Evolutionary conservation across 768 basidiomycete genomes (phyloP).

Genomic region (Kwoniella sp.): DNA sequence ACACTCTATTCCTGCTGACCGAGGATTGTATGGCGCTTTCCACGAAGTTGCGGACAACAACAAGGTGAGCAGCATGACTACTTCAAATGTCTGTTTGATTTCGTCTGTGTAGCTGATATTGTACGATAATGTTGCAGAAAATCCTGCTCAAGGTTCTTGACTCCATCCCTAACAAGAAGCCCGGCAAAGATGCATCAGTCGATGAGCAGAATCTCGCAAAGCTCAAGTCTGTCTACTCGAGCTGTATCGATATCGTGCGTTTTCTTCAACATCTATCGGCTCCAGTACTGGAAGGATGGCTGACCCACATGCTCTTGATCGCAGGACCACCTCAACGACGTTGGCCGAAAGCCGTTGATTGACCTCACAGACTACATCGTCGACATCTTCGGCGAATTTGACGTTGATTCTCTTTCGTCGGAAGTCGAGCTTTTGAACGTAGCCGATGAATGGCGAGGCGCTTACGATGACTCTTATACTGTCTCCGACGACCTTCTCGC

Average conservation of each 20-base stretch:
- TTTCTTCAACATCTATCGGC: not conserved
- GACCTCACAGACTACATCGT: slow-evolving; percentile 66
- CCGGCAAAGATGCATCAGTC: slow-evolving; percentile 58
- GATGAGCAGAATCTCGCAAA: slow-evolving; percentile 60
- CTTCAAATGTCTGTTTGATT: too few relatives aligned
- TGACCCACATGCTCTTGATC: not conserved
- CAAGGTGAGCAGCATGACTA: slow-evolving; percentile 44
- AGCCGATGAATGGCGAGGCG: slow-evolving; percentile 38
- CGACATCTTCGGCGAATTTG: slow-evolving; percentile 50
- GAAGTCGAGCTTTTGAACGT: slow-evolving; percentile 5
- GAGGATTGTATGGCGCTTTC: slow-evolving; percentile 72
- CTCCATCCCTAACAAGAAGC: slow-evolving; percentile 39
- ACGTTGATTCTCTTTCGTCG: slow-evolving; percentile 22
- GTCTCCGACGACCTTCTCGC: slow-evolving; percentile 36
- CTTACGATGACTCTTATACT: slow-evolving; percentile 36
- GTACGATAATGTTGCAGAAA: slow-evolving; percentile 58
- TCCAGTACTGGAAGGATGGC: not conserved
- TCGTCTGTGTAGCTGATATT: too few relatives aligned
- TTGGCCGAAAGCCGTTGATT: slow-evolving; percentile 71
- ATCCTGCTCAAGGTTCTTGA: slow-evolving; percentile 74
- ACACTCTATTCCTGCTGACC: slow-evolving; percentile 85
- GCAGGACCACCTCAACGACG: slow-evolving; percentile 65
- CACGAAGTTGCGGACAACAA: slow-evolving; percentile 73
- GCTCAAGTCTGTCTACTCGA: slow-evolving; percentile 66
- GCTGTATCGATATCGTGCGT: slow-evolving; percentile 74